Percentiles rank a stretch among this genome's conserved stretches.
phyloP scores from a whole-genome alignment of 2,329 filamentous ascomycete species.

The Achaetomium macrosporum region DNA sequence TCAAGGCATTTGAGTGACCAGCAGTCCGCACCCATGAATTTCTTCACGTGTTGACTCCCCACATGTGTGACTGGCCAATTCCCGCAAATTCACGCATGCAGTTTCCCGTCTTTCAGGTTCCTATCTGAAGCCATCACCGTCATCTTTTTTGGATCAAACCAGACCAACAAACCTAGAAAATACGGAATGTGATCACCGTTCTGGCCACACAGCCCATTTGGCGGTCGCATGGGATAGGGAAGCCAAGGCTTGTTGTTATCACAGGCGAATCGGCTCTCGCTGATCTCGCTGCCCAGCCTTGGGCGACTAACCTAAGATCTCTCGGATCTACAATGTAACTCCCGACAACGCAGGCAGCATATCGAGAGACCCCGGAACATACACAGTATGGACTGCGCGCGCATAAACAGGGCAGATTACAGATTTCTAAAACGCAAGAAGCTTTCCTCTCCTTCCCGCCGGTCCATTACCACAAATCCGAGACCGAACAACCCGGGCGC shows the following conservation, averaged over 20 bases:
- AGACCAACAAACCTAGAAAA: no score
- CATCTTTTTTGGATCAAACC: no score
- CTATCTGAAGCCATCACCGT: not conserved
- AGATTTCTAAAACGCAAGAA: no score
- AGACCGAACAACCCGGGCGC: no score
- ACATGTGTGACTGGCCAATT: not conserved
- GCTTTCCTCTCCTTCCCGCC: no score
- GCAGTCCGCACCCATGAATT: conserved; percentile 1
- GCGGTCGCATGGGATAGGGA: not conserved
- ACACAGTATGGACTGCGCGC: no score
- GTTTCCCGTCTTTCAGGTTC: not conserved
- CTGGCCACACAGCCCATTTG: not conserved
- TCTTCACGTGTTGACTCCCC: conserved; percentile 2
- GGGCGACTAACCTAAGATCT: conserved; percentile 15
- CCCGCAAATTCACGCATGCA: not conserved
- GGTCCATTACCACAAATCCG: no score
- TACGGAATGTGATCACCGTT: no score
- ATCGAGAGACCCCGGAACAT: not conserved
- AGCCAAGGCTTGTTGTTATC: conserved; percentile 8
- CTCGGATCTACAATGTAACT: conserved; percentile 10
- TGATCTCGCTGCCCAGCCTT: conserved; percentile 8
- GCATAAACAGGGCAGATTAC: no score
- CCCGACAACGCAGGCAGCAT: conserved; percentile 1
- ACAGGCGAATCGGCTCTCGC: conserved; percentile 9
- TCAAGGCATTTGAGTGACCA: not conserved